These are phyloP conservation scores for Suillus occidentalis DNA, from an alignment of 768 basidiomycete species.

Conservation along the genomic window DNA sequence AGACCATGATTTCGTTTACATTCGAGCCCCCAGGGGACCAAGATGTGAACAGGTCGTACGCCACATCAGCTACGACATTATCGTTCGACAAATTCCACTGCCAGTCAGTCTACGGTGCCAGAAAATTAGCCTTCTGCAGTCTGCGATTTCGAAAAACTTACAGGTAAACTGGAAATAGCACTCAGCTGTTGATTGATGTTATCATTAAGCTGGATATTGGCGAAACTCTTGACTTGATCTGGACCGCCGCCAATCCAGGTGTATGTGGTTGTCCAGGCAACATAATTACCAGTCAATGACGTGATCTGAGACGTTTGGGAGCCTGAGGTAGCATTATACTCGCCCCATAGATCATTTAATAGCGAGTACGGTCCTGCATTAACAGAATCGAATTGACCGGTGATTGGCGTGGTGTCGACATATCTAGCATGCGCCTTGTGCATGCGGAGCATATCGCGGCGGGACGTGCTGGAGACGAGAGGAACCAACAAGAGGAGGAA, in stretches of 20 bases:
- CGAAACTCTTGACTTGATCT: slow-evolving; percentile 56
- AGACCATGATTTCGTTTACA: slow-evolving; percentile 57
- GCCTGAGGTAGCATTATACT: slow-evolving; percentile 42
- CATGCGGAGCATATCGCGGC: not conserved
- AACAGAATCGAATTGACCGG: slow-evolving; percentile 55
- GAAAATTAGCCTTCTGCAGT: not conserved
- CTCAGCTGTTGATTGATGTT: slow-evolving; percentile 55
- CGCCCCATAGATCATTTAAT: slow-evolving; percentile 49
- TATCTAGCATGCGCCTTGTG: not conserved
- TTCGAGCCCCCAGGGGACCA: slow-evolving; percentile 46
- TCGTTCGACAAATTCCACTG: slow-evolving; percentile 49
- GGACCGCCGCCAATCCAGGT: slow-evolving; percentile 50
- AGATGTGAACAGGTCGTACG: slow-evolving; percentile 68
- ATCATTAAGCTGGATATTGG: slow-evolving; percentile 52
- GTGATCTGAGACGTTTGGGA: slow-evolving; percentile 50
- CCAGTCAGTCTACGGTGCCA: slow-evolving; percentile 47
- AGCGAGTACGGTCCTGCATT: slow-evolving; percentile 48
- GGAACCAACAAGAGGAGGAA: slow-evolving; percentile 20
- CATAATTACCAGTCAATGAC: slow-evolving; percentile 39
- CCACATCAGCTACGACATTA: slow-evolving; percentile 53
- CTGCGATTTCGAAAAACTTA: slow-evolving; percentile 28
- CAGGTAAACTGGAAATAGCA: slow-evolving; percentile 55
- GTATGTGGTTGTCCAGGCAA: slow-evolving; percentile 56
- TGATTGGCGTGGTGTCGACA: slow-evolving; percentile 28
- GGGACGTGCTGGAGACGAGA: slow-evolving; percentile 17